Base-by-base conservation (phyloP, 1,284 basidiomycete genomes). In the Ganoderma boninense region DNA sequence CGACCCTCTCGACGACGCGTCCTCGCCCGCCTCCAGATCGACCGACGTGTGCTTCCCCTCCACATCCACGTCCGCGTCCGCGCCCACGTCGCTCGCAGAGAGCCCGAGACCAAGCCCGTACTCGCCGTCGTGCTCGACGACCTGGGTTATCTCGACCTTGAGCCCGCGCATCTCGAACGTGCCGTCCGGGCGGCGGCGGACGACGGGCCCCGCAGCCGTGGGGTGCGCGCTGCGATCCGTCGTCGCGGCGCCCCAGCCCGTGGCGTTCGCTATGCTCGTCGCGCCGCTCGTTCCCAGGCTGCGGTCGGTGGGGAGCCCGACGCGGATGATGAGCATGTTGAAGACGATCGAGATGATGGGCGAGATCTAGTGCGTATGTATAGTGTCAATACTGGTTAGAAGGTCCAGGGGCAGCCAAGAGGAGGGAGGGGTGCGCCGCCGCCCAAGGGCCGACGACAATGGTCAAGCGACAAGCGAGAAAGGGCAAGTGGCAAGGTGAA, bases 321-420 rank as follows among this genome's bases (percentile, higher is more conserved):
- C 66, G 67, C 76, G 78, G 64, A 79, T 77, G 73, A 77, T 77
- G 71, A 78, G 76, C 75, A 78, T 78, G 74, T 78, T 76, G 72
- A 76, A 78, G 13, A 77, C 75, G 20, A 80, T 80, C 1, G 79
- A 79, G 61, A 81, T 80, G 70, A 81, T 77, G 1, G 79, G 77
- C 6, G 73, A 77, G 60, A 79, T 73, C 77, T 77, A 67, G 4
- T 32, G 29, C 29, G 29, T 32, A 32, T 32, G 29, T 4, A 32
- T 32, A 2, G 29, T 32, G 29, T 32, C 4, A 32, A 4, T 32
- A 32, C 4, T 32, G 29, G 2, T 32, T 32, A 32, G 29, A 32
- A 32, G 29, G n/a, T n/a, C n/a, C n/a, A n/a, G n/a, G n/a, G n/a
- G n/a, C n/a, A n/a, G n/a, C n/a, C n/a, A n/a, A n/a, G n/a, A n/a